Evolutionary conservation across 352 stramenopile species (phyloP).

Genomic region (Pythium aquatile): DNA sequence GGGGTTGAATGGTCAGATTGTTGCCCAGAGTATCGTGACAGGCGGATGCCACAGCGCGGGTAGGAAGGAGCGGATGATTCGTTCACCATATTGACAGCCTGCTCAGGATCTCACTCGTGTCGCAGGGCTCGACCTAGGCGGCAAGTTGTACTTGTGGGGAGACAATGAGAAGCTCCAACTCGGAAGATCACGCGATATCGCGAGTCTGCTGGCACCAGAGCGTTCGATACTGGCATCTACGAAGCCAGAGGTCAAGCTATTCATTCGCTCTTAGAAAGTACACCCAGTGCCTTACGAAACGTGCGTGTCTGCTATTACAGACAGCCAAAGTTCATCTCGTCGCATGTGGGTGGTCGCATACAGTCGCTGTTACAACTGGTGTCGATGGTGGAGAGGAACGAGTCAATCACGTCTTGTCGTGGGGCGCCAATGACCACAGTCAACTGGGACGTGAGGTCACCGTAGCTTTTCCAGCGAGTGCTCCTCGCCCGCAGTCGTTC

Average conservation of each 20-base stretch:
- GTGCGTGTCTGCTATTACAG: background rate
- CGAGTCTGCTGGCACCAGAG: constrained; percentile 4
- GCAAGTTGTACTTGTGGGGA: constrained; percentile 67
- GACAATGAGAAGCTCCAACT: constrained; percentile 61
- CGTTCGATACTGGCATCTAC: background rate
- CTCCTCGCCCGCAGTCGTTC: background rate
- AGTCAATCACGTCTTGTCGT: constrained; percentile 38
- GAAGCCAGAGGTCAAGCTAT: background rate
- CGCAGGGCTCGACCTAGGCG: constrained; percentile 15
- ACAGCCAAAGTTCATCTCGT: constrained; percentile 22
- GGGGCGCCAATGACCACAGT: constrained; percentile 50
- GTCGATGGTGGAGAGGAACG: constrained; percentile 6
- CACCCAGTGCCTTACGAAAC: too few relatives aligned
- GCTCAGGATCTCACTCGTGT: background rate
- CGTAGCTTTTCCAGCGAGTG: background rate
- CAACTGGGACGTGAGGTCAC: constrained; percentile 40
- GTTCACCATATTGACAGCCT: too few relatives aligned
- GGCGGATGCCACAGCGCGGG: constrained; percentile 75
- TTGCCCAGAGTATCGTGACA: constrained; percentile 39
- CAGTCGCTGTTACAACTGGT: constrained; percentile 32
- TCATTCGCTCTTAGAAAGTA: too few relatives aligned
- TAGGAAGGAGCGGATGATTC: constrained; percentile 15
- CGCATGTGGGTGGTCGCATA: constrained; percentile 76
- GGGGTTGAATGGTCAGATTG: constrained; percentile 12
- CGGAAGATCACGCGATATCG: background rate